These are phyloP conservation scores for Pestalotiopsis sp. DNA, from an alignment of 2,329 filamentous ascomycete species.

Conservation along the genomic window DNA sequence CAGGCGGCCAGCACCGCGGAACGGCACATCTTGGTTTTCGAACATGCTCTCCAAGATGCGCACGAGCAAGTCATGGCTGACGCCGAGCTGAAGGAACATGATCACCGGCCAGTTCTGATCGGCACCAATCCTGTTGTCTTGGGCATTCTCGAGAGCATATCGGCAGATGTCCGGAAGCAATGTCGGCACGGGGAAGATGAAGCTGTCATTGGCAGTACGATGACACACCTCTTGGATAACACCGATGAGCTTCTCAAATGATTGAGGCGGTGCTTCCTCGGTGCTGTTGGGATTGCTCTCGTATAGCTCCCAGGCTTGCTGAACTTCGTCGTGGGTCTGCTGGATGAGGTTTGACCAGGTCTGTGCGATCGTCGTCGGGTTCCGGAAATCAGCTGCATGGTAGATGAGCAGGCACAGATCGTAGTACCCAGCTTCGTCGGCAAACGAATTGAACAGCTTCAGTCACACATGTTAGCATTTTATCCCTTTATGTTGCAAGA, in stretches of 20 bases:
- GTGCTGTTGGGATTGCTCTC: conserved; percentile 34
- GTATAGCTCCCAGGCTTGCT: conserved; percentile 38
- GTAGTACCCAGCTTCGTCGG: conserved; percentile 88
- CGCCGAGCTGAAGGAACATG: conserved; percentile 55
- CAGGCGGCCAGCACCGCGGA: conserved; percentile 50
- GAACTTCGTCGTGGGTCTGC: conserved; percentile 61
- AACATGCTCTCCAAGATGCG: conserved; percentile 58
- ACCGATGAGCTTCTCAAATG: conserved; percentile 70
- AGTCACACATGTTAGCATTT: conserved; percentile 12
- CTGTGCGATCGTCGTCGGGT: conserved; percentile 76
- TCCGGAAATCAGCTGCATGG: conserved; percentile 87
- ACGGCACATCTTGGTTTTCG: conserved; percentile 59
- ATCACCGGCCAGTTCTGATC: conserved; percentile 58
- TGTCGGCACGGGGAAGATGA: conserved; percentile 63
- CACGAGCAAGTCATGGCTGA: conserved; percentile 57
- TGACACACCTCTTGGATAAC: conserved; percentile 66
- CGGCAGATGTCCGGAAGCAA: conserved; percentile 63
- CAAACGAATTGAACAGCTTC: conserved; percentile 89
- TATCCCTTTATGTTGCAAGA: background rate
- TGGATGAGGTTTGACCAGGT: conserved; percentile 86
- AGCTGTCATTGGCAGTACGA: conserved; percentile 63
- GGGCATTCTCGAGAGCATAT: conserved; percentile 59
- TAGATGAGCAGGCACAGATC: conserved; percentile 93
- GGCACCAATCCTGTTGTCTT: conserved; percentile 58
- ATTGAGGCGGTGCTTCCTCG: conserved; percentile 47